Evolutionary conservation across 805 yeast species (phyloP), one percentile per base, ranked within the genome.

Genomic region (Kodamaea hsintzibuensis): DNA sequence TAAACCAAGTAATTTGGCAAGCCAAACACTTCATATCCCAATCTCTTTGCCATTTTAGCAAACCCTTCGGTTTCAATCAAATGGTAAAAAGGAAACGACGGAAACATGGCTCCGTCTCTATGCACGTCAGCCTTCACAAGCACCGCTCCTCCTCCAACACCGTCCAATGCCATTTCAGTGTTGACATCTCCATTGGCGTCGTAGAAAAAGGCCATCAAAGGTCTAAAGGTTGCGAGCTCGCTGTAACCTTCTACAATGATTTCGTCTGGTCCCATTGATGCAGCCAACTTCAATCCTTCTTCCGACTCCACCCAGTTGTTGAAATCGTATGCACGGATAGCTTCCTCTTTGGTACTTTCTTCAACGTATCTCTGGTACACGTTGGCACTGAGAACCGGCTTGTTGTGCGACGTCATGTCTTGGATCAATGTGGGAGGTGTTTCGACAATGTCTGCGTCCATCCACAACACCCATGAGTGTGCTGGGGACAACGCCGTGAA

Each of bases 61-160:
- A 95, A 95, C 14, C 99, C 99, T 73, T 95, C 99, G 8, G 98
- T 92, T 76, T 95, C 99, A 59, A 95, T 91, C 70, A 95, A 80
- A 70, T 95, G 96, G 70, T 93, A 92, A 78, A 95, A 95, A 56
- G 99, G 95, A 83, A 95, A 95, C 49, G 96, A 89, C 14, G 99
- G 99, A 83, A 95, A 95, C 98, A 95, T 93, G 52, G 98, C 98
- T 50, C 99, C 99, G 70, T 95, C 99, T 69, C 99, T 82, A 72
- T 95, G 99, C 51, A 95, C 99, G 61, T 92, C 98, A 9, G 98
- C 96, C 67, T 93, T 91, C 30, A 95, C 99, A 73, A 95, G 70
- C 33, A 96, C 85, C 43, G 98, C 96, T 18, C 98, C 96, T 58
- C 98, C 98, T 51, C 99, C 99, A 54, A 95, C 98, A 68, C 99